These are phyloP conservation scores for Stipa capillata DNA, from an alignment of 176 grass and related monocot genomes.

Conservation along the genomic window DNA sequence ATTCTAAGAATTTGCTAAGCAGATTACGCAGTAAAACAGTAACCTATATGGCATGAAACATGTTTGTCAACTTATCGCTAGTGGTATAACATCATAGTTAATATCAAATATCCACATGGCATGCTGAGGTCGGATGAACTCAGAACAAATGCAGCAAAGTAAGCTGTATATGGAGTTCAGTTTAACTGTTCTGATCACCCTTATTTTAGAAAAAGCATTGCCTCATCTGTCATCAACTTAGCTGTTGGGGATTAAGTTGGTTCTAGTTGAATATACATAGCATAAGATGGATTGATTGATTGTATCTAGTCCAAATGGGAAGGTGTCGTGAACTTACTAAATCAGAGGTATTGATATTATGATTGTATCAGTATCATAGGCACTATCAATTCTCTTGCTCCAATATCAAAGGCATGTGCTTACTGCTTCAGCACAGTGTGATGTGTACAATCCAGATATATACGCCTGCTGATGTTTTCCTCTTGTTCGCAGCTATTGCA, in stretches of 20 bases:
- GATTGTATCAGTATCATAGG: neutral
- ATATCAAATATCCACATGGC: neutral
- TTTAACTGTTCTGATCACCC: neutral
- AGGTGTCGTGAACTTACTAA: neutral
- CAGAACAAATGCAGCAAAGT: neutral
- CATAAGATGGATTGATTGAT: neutral
- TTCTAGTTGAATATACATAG: neutral
- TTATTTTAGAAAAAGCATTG: neutral
- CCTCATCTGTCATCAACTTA: neutral
- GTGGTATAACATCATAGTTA: neutral
- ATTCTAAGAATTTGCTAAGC: neutral
- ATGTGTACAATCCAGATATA: constrained; percentile 6
- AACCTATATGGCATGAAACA: neutral
- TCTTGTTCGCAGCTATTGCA: constrained; percentile 57
- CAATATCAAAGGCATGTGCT: neutral
- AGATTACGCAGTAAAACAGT: neutral
- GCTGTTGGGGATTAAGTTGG: neutral
- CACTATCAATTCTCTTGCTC: neutral
- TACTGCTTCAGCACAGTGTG: neutral
- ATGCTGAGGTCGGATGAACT: neutral
- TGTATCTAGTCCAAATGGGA: neutral
- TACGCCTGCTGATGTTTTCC: neutral
- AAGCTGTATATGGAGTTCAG: neutral
- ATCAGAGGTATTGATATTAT: too few relatives aligned
- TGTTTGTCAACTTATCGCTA: neutral